Conservation (phyloP, 108 stramenopile genomes). For the Nannochloropsis salina region DNA sequence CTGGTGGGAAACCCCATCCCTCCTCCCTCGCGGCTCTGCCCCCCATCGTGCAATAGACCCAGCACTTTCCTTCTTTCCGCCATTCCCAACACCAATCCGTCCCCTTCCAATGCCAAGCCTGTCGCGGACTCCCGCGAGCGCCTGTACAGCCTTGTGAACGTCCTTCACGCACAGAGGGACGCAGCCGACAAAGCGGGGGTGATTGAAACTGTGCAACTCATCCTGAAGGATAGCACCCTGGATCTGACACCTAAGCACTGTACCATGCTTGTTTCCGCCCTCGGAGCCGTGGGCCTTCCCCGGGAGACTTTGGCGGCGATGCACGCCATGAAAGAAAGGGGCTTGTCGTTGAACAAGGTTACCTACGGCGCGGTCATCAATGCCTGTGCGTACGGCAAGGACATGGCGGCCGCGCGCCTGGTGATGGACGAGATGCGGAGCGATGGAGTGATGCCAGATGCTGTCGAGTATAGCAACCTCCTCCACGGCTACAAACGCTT, state of each 20-base stretch:
- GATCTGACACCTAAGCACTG: background rate
- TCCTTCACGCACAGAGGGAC: background rate
- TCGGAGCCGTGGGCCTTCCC: background rate
- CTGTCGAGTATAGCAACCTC: constrained; percentile 15
- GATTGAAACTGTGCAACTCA: background rate
- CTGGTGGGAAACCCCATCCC: background rate
- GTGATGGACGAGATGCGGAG: background rate
- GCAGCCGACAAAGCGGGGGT: background rate
- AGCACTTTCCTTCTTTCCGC: background rate
- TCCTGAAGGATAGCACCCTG: background rate
- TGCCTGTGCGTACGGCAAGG: background rate
- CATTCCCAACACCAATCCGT: background rate
- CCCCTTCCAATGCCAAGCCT: background rate
- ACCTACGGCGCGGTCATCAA: background rate
- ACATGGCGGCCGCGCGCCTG: background rate
- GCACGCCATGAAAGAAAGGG: background rate
- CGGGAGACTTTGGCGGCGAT: background rate
- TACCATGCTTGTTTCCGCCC: background rate
- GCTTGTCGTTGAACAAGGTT: background rate
- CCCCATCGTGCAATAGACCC: background rate
- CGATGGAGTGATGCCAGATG: background rate
- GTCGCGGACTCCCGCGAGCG: background rate
- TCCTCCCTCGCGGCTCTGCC: background rate
- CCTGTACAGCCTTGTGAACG: background rate
- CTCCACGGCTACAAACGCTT: constrained; percentile 5